phyloP scores from a whole-genome alignment of 208 protist species.

The Trichomonas vaginalis region DNA sequence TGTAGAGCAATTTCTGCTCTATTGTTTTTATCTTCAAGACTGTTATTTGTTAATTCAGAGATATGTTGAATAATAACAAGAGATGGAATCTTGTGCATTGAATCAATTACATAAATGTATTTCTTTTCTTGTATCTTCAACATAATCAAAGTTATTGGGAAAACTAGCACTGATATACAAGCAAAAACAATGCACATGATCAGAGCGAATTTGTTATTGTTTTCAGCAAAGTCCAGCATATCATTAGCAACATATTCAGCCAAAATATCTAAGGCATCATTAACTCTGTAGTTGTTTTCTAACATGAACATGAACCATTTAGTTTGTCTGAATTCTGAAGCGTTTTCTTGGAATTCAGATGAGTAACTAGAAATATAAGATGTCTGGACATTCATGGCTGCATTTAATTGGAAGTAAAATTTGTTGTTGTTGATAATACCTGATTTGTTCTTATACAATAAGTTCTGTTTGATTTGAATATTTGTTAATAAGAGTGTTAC shows the following conservation, averaged over 20 bases:
- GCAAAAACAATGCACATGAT: neutral
- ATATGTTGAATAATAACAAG: neutral
- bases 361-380: neutral
- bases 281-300: neutral
- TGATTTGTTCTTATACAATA: neutral
- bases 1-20: neutral
- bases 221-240: neutral
- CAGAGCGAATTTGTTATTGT: neutral
- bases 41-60: neutral
- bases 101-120: neutral
- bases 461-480: neutral
- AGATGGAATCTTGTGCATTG: neutral
- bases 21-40: neutral
- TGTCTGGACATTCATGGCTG: neutral
- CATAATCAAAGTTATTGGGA: neutral
- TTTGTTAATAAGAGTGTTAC: neutral
- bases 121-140: neutral
- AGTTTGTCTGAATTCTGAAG: too few species aligned
- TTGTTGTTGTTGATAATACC: neutral
- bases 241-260: neutral
- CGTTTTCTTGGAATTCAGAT: neutral
- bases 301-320: neutral
- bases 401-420: neutral
- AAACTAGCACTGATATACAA: neutral
- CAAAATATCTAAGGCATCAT: neutral